Evolutionary conservation across 768 basidiomycete genomes (phyloP).

Genomic region (Daedaleopsis sinensis): DNA sequence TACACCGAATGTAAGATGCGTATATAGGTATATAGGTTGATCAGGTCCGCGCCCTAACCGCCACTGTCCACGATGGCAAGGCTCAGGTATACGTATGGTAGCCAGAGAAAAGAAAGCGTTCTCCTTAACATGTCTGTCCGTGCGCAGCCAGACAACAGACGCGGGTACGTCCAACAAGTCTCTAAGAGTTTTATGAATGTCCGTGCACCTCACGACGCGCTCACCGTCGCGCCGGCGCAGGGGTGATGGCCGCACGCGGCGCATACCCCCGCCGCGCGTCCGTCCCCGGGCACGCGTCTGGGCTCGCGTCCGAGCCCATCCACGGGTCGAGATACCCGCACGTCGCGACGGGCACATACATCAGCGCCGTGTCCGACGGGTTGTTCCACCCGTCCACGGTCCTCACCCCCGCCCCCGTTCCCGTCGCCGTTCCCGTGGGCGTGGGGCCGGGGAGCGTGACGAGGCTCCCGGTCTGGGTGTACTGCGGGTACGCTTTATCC

Average conservation of each 20-base stretch:
- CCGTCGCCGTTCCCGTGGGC: slow-evolving; percentile 60
- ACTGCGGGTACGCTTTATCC: slow-evolving; percentile 47
- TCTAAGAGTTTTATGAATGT: too few relatives aligned
- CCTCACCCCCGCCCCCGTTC: slow-evolving; percentile 39
- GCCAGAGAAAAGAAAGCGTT: too few relatives aligned
- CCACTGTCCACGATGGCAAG: too few relatives aligned
- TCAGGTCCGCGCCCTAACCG: too few relatives aligned
- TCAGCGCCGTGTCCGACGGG: slow-evolving; percentile 63
- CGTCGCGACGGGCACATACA: slow-evolving; percentile 63
- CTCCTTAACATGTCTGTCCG: too few relatives aligned
- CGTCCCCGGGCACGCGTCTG: slow-evolving; percentile 50
- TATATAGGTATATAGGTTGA: too few relatives aligned
- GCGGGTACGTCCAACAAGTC: too few relatives aligned
- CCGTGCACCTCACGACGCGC: too few relatives aligned
- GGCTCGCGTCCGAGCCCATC: slow-evolving; percentile 63
- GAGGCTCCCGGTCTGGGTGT: slow-evolving; percentile 69
- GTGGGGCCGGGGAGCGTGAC: slow-evolving; percentile 71
- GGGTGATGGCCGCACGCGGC: neutral
- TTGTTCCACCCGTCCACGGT: slow-evolving; percentile 75
- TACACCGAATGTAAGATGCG: too few relatives aligned
- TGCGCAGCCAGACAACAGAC: too few relatives aligned
- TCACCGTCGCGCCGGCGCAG: neutral
- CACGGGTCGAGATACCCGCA: slow-evolving; percentile 88
- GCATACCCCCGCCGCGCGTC: neutral
- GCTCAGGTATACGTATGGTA: too few relatives aligned